Base-by-base conservation (phyloP, 805 yeast species). In the Sungouiella thailandica region DNA sequence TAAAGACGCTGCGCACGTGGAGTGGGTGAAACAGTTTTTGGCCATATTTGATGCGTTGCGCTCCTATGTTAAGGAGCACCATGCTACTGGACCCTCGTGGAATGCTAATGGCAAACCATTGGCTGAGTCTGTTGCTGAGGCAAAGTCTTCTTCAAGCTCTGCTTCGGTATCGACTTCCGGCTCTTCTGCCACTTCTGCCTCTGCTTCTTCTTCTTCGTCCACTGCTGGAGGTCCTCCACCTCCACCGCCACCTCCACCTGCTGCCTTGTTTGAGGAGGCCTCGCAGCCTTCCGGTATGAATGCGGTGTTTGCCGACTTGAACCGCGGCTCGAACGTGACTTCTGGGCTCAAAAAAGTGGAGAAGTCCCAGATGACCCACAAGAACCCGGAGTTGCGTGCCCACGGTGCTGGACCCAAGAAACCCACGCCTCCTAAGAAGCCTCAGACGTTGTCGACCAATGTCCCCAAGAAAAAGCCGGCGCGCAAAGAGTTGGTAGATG, bases 251-350 rank as follows among this genome's bases (percentile, higher is more conserved):
- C 77, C 81, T 10, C 95, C 96, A 7, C 90, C 95, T 17, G 79
- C 94, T 7, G 64, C 79, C 36, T 66, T 83, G 23, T 84, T 78
- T 52, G 78, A 74, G 7, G 62, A 57, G 6, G 42, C 33, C 3
- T 26, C 36, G 5, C 22, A 43, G 2, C 23, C 40, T 2, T 63
- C 61, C 28, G 93, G 95, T 26, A 76, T 90, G 66, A 72, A 70
- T 46, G 97, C 97, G 2, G 96, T 93, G 10, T 93, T 93, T 58
- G 80, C 85, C n/a, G 94, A 84, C 46, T 68, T 93, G 45, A 88
- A 81, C 63, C 73, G 81, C 64, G 99, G 99, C 40, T 84, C 80
- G 46, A 65, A 62, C 29, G 82, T 93, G 50, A 89, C 97, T 2
- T 68, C 88, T 23, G 85, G 88, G 10, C 75, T 93, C 46, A 87